A percentile compares a stretch with the other conserved stretches of the same genome.
Evolutionary conservation across 2,329 filamentous ascomycete genomes (phyloP).

Genomic region (Fusarium nygamai): DNA sequence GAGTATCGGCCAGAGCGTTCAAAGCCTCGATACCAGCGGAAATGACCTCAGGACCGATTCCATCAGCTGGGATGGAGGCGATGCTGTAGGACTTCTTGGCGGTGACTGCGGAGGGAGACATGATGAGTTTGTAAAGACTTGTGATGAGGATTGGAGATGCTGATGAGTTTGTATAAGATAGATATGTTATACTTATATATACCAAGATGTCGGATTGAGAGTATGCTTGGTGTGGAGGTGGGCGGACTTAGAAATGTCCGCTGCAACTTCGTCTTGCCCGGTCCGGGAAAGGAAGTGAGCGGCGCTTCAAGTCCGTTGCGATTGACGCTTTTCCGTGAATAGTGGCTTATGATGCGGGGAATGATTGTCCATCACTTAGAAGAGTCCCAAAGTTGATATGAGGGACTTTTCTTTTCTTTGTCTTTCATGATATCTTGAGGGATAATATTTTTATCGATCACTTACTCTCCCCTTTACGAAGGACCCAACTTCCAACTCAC

Average conservation of each 20-base stretch:
- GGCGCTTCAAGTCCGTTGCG: conserved; percentile 4
- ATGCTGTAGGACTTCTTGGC: conserved; percentile 57
- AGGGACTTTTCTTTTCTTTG: background rate
- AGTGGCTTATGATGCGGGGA: conserved; percentile 19
- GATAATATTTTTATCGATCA: background rate
- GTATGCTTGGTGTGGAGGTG: conserved; percentile 14
- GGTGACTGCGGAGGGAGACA: conserved; percentile 38
- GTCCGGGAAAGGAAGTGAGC: background rate
- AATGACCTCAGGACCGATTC: conserved; percentile 72
- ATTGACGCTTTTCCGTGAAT: background rate
- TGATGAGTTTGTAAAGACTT: background rate
- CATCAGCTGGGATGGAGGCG: conserved; percentile 70
- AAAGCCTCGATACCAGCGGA: conserved; percentile 69
- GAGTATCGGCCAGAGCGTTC: conserved; percentile 59
- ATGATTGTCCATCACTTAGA: background rate
- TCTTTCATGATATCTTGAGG: background rate
- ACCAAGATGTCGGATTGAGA: background rate
- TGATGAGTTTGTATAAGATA: background rate
- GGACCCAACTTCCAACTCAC: too few species aligned
- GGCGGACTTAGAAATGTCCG: conserved; percentile 27
- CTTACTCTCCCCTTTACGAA: background rate
- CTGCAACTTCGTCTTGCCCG: background rate
- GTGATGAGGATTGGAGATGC: background rate
- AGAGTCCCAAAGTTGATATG: background rate
- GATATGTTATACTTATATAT: background rate